Conservation (phyloP, 352 stramenopile genomes). For the Phytophthora uliginosa region DNA sequence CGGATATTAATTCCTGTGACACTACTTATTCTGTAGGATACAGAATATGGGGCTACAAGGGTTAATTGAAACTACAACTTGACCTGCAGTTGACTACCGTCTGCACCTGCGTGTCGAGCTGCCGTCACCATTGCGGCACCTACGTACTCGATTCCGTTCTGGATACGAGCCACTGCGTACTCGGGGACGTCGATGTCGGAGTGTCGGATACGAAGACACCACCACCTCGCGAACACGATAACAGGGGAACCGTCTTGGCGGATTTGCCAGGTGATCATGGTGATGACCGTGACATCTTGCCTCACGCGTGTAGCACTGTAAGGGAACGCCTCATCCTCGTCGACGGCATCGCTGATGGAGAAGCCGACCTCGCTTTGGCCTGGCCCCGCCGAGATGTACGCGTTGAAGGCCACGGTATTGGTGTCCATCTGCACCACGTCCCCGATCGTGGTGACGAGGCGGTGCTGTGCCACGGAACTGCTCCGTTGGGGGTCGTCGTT, state of each 20-base stretch:
- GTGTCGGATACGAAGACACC: slow-evolving; percentile 32
- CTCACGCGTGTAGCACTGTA: slow-evolving; percentile 41
- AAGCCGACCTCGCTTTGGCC: slow-evolving; percentile 34
- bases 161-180: slow-evolving; percentile 18
- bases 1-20: too few species aligned
- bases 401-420: slow-evolving; percentile 48
- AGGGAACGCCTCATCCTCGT: slow-evolving; percentile 52
- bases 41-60: too few species aligned
- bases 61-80: background rate
- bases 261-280: slow-evolving; percentile 20
- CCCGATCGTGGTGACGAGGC: slow-evolving; percentile 41
- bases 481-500: slow-evolving; percentile 46
- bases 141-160: slow-evolving; percentile 31
- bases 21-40: too few species aligned
- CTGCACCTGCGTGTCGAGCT: slow-evolving; percentile 9
- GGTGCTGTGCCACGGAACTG: slow-evolving; percentile 43
- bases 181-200: slow-evolving; percentile 24
- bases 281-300: slow-evolving; percentile 38
- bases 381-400: slow-evolving; percentile 29
- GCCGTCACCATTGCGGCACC: slow-evolving; percentile 29
- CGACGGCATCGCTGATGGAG: slow-evolving; percentile 43
- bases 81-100: background rate
- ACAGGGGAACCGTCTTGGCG: slow-evolving; percentile 8
- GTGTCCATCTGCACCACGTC: slow-evolving; percentile 43
- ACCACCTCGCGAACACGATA: slow-evolving; percentile 35